Evolutionary conservation across 495 filamentous ascomycete genomes (phyloP), one percentile per base, ranked within the genome.

Genomic region (Aspergillus biplanus): DNA sequence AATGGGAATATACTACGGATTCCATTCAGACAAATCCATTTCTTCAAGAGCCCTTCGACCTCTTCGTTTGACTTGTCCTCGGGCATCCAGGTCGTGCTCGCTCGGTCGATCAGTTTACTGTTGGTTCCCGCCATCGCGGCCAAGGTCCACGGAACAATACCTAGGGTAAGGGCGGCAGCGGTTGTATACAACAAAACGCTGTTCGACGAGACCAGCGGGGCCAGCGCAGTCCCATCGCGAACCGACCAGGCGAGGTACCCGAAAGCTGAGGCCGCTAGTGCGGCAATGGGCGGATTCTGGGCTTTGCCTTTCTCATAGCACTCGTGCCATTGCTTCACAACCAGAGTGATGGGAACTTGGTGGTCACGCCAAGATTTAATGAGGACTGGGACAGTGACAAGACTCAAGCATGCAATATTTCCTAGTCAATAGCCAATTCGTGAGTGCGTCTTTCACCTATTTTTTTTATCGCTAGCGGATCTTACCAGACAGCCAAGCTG

Each of bases 221-320:
- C 75, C 35, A 77, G 67, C 1, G 72, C 58, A 1, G 66, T 58
- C 1, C 63, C 61, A 4, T 37, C 8, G 7, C 66, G 71, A 46
- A 78, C 73, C 1, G 67, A 67, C 62, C 75, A 78, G 12, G 79
- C 78, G 27, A 80, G 73, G 59, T 79, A 80, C 39, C 72, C 18
- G 57, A 80, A 80, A 32, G 74, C 73, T 1, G 72, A 37, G 3
- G 72, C 72, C 6, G 71, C 69, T 7, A 67, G 37, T 0, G 65
- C 71, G 5, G 71, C 74, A 6, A 78, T 66, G 1, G 73, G 68
- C 0, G 78, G 79, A 58, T 77, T 73, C 49, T 75, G 70, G 3
- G 61, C 49, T 4, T 75, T 70, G n/a, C 78, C 77, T 3, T 13
- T 65, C 55, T 71, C 71, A 57, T 73, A 81, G 12, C 76, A 11